Percentiles rank a stretch among this genome's conserved stretches.
Conservation (phyloP, 306 rosid genomes). For the Pterocarpus santalinus region DNA sequence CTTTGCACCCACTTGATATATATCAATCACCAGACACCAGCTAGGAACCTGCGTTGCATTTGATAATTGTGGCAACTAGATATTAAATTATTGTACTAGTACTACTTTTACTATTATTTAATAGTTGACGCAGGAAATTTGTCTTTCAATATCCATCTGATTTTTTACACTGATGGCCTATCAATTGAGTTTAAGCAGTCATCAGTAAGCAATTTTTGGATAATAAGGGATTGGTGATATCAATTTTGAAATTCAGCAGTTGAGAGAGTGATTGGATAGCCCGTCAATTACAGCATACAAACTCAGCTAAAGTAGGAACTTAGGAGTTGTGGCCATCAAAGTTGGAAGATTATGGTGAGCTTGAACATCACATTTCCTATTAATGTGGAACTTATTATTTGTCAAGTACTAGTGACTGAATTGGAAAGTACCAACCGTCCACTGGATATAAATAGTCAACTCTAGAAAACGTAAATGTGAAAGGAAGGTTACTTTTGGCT, state of each 20-base stretch:
- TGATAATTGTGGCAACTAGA: slow-evolving; percentile 8
- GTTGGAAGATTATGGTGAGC: too few species aligned
- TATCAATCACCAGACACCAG: neutral
- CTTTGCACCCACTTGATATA: neutral
- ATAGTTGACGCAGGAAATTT: neutral
- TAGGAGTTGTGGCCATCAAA: too few species aligned
- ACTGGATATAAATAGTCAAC: neutral
- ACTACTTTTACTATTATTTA: neutral
- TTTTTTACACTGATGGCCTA: neutral
- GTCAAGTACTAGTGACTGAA: too few species aligned
- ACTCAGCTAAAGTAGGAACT: too few species aligned
- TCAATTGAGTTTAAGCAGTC: neutral
- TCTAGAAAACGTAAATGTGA: slow-evolving; percentile 2
- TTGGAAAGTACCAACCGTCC: neutral
- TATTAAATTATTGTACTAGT: neutral
- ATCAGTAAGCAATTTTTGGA: neutral
- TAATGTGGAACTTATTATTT: too few species aligned
- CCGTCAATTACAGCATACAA: too few species aligned
- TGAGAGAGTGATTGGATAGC: neutral
- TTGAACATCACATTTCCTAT: too few species aligned
- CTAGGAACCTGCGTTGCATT: slow-evolving; percentile 16
- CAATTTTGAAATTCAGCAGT: neutral
- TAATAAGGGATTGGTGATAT: slow-evolving; percentile 9
- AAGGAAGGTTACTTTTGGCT: slow-evolving; percentile 12
- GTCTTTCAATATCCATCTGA: neutral